A percentile compares a stretch with the other conserved stretches of the same genome.
phyloP scores from a whole-genome alignment of 176 grass and related monocot species.

The Elaeis guineensis region DNA sequence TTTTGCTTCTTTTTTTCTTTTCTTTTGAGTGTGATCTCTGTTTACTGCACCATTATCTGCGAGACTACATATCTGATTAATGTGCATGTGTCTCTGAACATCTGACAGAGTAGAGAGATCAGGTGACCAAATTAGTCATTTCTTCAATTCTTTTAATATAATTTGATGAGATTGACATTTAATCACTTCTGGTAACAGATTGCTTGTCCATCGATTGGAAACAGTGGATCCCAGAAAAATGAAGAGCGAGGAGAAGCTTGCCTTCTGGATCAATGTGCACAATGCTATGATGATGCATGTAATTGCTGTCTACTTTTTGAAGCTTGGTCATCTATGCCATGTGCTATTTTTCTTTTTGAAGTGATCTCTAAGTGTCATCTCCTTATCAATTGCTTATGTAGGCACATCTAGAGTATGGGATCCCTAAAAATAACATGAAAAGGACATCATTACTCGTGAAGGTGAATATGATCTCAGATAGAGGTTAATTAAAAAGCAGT shows the following conservation, averaged over 20 bases:
- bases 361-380: background rate
- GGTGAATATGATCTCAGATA: constrained; percentile 26
- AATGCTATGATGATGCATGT: constrained; percentile 99
- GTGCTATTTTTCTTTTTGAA: background rate
- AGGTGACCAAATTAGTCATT: too few species aligned
- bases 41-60: too few species aligned
- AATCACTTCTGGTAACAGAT: constrained; percentile 22
- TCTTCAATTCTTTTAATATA: too few species aligned
- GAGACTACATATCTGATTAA: too few species aligned
- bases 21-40: too few species aligned
- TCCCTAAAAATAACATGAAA: constrained; percentile 53
- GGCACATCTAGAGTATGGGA: constrained; percentile 76
- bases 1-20: too few species aligned
- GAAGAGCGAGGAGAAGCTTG: constrained; percentile 76
- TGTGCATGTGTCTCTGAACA: too few species aligned
- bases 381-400: constrained; percentile 18
- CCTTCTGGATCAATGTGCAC: constrained; percentile 95
- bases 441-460: constrained; percentile 47
- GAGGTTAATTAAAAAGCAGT: background rate
- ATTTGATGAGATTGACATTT: too few species aligned
- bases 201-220: constrained; percentile 68
- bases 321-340: too few species aligned
- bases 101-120: too few species aligned
- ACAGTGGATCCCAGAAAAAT: constrained; percentile 46
- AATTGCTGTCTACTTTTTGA: constrained; percentile 2